These are phyloP conservation scores for Puccinellia tenuiflora DNA, from an alignment of 176 grass and related monocot species.

Conservation along the genomic window DNA sequence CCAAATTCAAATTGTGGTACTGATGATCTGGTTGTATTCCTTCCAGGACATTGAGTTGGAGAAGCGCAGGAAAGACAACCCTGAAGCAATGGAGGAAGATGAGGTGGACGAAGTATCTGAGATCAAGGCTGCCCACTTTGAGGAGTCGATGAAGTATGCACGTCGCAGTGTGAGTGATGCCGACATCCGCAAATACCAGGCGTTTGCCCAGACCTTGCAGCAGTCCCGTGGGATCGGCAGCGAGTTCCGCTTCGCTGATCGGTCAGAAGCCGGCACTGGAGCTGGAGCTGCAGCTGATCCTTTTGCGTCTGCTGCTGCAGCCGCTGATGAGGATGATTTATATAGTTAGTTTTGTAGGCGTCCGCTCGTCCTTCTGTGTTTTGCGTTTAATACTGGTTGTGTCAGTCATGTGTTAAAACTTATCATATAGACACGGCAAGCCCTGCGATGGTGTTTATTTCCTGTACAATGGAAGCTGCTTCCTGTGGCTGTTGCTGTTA, in stretches of 20 bases:
- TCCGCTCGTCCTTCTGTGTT: not conserved
- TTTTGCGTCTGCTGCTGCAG: not conserved
- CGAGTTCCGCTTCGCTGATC: constrained; percentile 74
- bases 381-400: constrained; percentile 22
- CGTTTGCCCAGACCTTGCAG: constrained; percentile 86
- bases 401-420: constrained; percentile 17
- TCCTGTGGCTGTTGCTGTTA: not conserved
- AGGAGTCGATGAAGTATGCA: constrained; percentile 89
- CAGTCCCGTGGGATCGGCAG: constrained; percentile 75
- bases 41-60: constrained; percentile 78
- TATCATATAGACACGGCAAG: constrained; percentile 4
- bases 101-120: constrained; percentile 66
- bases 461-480: constrained; percentile 12
- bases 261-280: not conserved
- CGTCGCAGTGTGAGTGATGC: constrained; percentile 78
- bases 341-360: constrained; percentile 41
- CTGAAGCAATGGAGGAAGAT: constrained; percentile 88
- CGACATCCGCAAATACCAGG: constrained; percentile 80
- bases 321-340: constrained; percentile 75
- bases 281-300: not conserved
- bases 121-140: constrained; percentile 70
- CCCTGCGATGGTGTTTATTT: constrained; percentile 29
- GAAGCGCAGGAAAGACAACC: constrained; percentile 55
- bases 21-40: not conserved
- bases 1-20: not conserved